Evolutionary conservation across 805 yeast genomes (phyloP).

Genomic region (Wickerhamomyces canadensis): DNA sequence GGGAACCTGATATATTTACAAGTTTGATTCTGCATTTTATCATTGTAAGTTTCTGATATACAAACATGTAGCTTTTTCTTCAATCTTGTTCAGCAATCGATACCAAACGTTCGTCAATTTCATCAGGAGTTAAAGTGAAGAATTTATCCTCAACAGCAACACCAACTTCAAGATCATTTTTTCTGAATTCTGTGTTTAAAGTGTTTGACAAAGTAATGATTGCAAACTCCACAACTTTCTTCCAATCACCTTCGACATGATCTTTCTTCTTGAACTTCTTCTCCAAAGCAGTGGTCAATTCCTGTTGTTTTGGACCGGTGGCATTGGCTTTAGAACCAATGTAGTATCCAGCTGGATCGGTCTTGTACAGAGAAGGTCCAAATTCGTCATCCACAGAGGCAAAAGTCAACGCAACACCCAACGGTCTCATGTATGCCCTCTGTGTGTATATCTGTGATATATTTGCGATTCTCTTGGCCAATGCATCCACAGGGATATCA

Average conservation of each 20-base stretch:
- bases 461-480: constrained; percentile 94
- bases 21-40: too few species aligned
- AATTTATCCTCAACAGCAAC: constrained; percentile 72
- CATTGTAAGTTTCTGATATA: too few species aligned
- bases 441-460: constrained; percentile 94
- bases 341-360: constrained; percentile 97
- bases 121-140: constrained; percentile 69
- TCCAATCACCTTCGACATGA: constrained; percentile 76
- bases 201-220: constrained; percentile 82
- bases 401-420: constrained; percentile 90
- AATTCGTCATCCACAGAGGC: constrained; percentile 81
- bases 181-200: constrained; percentile 88
- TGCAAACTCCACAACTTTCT: constrained; percentile 81
- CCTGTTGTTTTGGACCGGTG: constrained; percentile 97
- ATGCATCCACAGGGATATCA: constrained; percentile 91
- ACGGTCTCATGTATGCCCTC: constrained; percentile 97
- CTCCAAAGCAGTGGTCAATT: constrained; percentile 83
- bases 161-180: constrained; percentile 90
- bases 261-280: constrained; percentile 79
- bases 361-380: constrained; percentile 87
- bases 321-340: constrained; percentile 89
- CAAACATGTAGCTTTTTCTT: constrained; percentile 2
- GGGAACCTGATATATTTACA: too few species aligned
- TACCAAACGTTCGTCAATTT: constrained; percentile 90
- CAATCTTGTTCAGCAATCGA: constrained; percentile 96